A percentile compares a stretch with the other conserved stretches of the same genome.
phyloP scores from a whole-genome alignment of 805 yeast species.

The Sporopachydermia quercuum region DNA sequence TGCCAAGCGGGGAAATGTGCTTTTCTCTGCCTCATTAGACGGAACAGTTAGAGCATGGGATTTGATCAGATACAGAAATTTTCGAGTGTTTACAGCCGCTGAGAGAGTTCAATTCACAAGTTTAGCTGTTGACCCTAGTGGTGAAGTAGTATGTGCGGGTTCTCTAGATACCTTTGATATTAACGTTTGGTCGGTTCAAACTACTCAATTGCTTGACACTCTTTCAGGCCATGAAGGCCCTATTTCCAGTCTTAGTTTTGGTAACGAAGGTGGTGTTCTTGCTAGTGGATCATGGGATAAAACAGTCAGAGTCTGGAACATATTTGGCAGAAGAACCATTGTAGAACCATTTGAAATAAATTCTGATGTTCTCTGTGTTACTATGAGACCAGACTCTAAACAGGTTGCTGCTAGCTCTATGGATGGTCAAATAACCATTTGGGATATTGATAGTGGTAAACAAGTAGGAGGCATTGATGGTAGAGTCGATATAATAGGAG shows the following conservation, averaged over 20 bases:
- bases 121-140: slow-evolving; percentile 92
- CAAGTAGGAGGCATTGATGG: slow-evolving; percentile 80
- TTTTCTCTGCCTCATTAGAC: slow-evolving; percentile 84
- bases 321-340: slow-evolving; percentile 72
- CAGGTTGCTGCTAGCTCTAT: slow-evolving; percentile 77
- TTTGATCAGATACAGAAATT: slow-evolving; percentile 79
- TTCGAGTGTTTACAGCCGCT: slow-evolving; percentile 87
- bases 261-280: slow-evolving; percentile 58
- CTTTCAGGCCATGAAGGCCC: slow-evolving; percentile 95
- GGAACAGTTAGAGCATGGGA: slow-evolving; percentile 99
- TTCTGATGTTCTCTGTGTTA: slow-evolving; percentile 69
- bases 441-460: slow-evolving; percentile 69
- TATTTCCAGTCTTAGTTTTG: slow-evolving; percentile 74
- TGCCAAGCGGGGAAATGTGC: slow-evolving; percentile 79
- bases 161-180: slow-evolving; percentile 80
- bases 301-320: slow-evolving; percentile 84
- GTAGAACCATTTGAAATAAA: slow-evolving; percentile 83
- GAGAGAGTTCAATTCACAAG: slow-evolving; percentile 76
- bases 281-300: slow-evolving; percentile 97
- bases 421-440: slow-evolving; percentile 75
- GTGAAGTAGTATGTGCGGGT: slow-evolving; percentile 93
- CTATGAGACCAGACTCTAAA: slow-evolving; percentile 88
- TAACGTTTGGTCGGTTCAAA: slow-evolving; percentile 95
- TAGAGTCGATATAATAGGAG: slow-evolving; percentile 70
- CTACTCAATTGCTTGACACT: slow-evolving; percentile 78